Conservation (phyloP, 306 rosid genomes). For the Ochetophila trinervis region DNA sequence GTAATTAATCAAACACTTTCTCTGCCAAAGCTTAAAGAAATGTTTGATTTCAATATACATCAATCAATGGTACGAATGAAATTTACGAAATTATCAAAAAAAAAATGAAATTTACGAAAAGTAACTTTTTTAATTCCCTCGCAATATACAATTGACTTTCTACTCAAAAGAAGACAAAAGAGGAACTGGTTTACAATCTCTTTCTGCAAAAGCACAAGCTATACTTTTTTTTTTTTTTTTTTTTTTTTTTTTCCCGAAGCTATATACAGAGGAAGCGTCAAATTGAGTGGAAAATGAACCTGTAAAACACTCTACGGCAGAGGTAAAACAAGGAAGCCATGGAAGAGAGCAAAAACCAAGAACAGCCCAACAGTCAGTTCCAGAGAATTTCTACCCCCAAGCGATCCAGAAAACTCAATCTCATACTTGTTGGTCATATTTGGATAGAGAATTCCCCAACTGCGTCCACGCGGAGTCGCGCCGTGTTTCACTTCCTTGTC, state of each 20-base stretch:
- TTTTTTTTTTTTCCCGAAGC: slow-evolving; percentile 5
- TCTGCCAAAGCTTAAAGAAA: too few relatives aligned
- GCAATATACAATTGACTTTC: too few relatives aligned
- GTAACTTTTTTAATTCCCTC: too few relatives aligned
- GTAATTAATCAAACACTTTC: too few relatives aligned
- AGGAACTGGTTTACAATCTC: background rate
- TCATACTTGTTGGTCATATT: slow-evolving; percentile 61
- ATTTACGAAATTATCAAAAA: too few relatives aligned
- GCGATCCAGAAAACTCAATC: slow-evolving; percentile 51
- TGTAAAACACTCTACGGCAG: background rate
- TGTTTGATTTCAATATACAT: too few relatives aligned
- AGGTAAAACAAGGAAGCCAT: slow-evolving; percentile 4
- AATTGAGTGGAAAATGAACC: background rate
- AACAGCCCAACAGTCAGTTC: slow-evolving; percentile 11
- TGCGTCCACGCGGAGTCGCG: slow-evolving; percentile 16
- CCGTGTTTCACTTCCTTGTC: slow-evolving; percentile 40
- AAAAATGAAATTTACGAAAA: too few relatives aligned
- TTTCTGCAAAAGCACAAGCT: background rate
- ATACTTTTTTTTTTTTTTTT: slow-evolving; percentile 7
- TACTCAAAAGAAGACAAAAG: too few relatives aligned
- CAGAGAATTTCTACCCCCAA: background rate
- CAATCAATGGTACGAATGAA: too few relatives aligned
- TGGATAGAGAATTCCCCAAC: slow-evolving; percentile 73
- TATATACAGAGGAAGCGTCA: background rate
- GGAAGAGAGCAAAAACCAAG: slow-evolving; percentile 21